Evolutionary conservation across 768 basidiomycete genomes (phyloP).

Genomic region (Botryobasidium botryosum): DNA sequence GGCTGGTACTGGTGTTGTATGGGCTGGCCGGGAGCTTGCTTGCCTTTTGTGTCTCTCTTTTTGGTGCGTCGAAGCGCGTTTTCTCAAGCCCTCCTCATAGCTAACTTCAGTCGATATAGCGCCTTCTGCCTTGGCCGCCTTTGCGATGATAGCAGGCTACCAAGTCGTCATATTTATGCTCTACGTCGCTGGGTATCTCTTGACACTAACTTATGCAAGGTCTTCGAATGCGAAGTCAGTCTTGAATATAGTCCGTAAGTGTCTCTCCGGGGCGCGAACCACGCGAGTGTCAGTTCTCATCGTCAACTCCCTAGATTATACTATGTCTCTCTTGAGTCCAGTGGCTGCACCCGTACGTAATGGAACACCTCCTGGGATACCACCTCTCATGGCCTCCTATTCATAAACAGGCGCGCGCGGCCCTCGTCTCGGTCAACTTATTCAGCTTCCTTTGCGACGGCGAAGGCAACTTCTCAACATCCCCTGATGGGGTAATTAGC

Average conservation of each 20-base stretch:
- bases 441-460: constrained; percentile 60
- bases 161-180: constrained; percentile 58
- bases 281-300: too few species aligned
- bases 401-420: constrained; percentile 50
- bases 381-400: too few species aligned
- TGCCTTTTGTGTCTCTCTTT: constrained; percentile 44
- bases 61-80: constrained; percentile 21
- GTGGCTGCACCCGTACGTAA: constrained; percentile 51
- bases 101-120: constrained; percentile 12
- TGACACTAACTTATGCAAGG: constrained; percentile 57
- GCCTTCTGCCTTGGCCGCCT: constrained; percentile 51
- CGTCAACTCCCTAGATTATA: constrained; percentile 41
- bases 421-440: constrained; percentile 59
- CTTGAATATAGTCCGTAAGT: constrained; percentile 42
- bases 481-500: constrained; percentile 35
- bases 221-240: constrained; percentile 34
- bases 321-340: constrained; percentile 47
- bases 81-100: too few species aligned
- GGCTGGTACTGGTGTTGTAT: constrained; percentile 54
- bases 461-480: constrained; percentile 26
- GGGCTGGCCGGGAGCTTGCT: constrained; percentile 52
- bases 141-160: constrained; percentile 54
- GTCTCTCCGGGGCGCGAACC: too few species aligned
- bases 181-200: constrained; percentile 48
- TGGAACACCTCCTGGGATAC: too few species aligned